A percentile compares a stretch with the other conserved stretches of the same genome.
phyloP scores from a whole-genome alignment of 306 rosid genomes.

The Senna siamea region DNA sequence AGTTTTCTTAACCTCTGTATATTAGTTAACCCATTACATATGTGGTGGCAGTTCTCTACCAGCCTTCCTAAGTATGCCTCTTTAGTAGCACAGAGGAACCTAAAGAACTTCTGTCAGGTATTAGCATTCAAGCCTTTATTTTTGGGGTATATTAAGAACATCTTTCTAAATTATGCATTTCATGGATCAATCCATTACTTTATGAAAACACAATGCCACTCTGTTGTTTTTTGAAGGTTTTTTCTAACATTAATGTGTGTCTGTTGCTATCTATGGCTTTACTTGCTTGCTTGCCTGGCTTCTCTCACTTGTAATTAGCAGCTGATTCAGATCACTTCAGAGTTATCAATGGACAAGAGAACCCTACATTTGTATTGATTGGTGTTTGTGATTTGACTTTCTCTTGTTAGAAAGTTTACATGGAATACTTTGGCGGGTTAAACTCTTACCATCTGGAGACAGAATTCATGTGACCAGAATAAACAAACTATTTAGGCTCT shows the following conservation, averaged over 20 bases:
- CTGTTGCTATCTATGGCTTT: neutral
- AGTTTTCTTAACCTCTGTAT: neutral
- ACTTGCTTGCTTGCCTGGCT: constrained; percentile 5
- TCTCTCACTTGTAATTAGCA: neutral
- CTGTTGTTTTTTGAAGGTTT: neutral
- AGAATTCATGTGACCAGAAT: neutral
- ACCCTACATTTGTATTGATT: neutral
- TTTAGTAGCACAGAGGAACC: constrained; percentile 76
- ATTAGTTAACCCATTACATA: constrained; percentile 31
- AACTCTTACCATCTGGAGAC: neutral
- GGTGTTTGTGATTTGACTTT: neutral
- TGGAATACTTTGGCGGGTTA: neutral
- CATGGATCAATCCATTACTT: constrained; percentile 3
- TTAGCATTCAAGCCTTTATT: neutral
- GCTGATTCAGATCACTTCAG: neutral
- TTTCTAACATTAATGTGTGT: neutral
- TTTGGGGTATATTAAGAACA: constrained; percentile 23
- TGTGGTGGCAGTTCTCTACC: constrained; percentile 67
- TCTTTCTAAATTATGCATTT: constrained; percentile 5
- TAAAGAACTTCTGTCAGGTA: constrained; percentile 80
- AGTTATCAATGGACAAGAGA: neutral
- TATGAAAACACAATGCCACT: neutral
- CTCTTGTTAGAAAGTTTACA: neutral
- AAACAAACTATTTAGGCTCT: neutral
- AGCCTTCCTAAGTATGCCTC: constrained; percentile 86